phyloP scores from a whole-genome alignment of 306 rosid species.

The Quercus cerris region DNA sequence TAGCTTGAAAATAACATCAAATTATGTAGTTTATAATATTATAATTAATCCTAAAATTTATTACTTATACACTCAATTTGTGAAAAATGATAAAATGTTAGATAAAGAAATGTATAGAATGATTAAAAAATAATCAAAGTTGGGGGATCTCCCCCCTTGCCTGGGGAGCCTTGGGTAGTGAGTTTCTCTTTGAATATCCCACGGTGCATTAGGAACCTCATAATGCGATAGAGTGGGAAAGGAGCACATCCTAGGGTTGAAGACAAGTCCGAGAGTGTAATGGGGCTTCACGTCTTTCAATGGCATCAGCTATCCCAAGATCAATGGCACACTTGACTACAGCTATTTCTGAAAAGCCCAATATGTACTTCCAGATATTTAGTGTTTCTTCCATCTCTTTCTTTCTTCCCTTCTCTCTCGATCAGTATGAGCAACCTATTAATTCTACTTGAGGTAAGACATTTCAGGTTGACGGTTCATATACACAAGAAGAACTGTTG shows the following conservation, averaged over 20 bases:
- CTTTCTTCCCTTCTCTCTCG: neutral
- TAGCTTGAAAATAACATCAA: no score
- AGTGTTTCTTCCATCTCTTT: constrained; percentile 15
- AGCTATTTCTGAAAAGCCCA: constrained; percentile 54
- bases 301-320: constrained; percentile 59
- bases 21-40: no score
- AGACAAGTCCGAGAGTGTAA: constrained; percentile 50
- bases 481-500: neutral
- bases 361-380: constrained; percentile 43
- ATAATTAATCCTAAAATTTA: no score
- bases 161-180: neutral
- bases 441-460: neutral
- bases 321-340: constrained; percentile 66
- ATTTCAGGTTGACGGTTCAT: neutral
- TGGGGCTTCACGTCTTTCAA: constrained; percentile 47
- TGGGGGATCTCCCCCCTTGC: neutral
- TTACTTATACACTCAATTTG: no score
- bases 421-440: neutral
- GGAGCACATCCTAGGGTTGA: constrained; percentile 36
- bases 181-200: constrained; percentile 34
- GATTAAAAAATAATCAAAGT: no score
- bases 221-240: constrained; percentile 21
- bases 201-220: constrained; percentile 50
- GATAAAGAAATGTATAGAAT: no score
- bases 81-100: no score